phyloP scores from a whole-genome alignment of 768 basidiomycete genomes.

The Boletus edulis region DNA sequence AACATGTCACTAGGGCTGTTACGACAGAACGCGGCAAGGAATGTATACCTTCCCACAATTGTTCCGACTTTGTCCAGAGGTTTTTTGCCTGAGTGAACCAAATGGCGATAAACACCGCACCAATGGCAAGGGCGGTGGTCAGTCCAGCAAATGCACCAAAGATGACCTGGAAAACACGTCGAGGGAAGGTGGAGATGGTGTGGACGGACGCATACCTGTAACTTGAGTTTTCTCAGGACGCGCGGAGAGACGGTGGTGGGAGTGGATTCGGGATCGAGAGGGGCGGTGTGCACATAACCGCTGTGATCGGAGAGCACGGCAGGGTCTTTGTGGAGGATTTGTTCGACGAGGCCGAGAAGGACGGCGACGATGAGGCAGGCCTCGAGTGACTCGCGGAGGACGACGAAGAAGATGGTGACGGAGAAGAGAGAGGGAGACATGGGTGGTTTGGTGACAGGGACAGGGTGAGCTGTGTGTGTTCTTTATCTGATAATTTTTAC shows the following conservation, averaged over 20 bases:
- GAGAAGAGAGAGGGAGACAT: constrained; percentile 55
- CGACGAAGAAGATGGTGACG: constrained; percentile 93
- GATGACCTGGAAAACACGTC: constrained; percentile 54
- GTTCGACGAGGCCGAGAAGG: constrained; percentile 85
- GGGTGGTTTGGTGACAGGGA: not conserved
- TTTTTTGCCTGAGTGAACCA: constrained; percentile 92
- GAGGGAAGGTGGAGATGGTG: not conserved
- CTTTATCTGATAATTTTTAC: not conserved
- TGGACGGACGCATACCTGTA: constrained; percentile 46
- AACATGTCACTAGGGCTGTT: not conserved
- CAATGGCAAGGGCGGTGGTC: constrained; percentile 74
- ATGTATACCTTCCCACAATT: constrained; percentile 83
- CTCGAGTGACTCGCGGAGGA: constrained; percentile 93
- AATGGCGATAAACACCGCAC: constrained; percentile 89
- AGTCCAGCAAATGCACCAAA: constrained; percentile 71
- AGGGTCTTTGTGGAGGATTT: constrained; percentile 51
- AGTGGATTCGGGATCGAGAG: constrained; percentile 21
- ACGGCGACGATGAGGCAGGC: constrained; percentile 91
- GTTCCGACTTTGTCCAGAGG: constrained; percentile 83
- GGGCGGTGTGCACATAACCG: no score
- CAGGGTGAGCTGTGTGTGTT: not conserved
- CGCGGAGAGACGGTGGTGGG: constrained; percentile 31
- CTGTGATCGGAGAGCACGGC: not conserved
- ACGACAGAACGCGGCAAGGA: not conserved
- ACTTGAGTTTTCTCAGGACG: constrained; percentile 64